Evolutionary conservation across 139 green algal species (phyloP), one percentile per base, ranked within the genome.

Genomic region (Haematococcus lacustris): DNA sequence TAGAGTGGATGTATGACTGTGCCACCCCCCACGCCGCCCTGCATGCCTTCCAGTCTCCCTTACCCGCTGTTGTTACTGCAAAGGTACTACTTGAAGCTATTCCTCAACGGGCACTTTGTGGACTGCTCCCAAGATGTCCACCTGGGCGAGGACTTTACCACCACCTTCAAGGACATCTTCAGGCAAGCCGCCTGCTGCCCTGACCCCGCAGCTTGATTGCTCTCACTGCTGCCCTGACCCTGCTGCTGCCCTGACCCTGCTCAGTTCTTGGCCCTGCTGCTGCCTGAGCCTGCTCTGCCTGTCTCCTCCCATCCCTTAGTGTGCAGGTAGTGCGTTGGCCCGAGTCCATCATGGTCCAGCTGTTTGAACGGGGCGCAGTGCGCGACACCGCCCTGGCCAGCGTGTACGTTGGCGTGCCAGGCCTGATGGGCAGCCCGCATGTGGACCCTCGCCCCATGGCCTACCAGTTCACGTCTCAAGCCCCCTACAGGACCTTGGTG

Each of bases 151-250:
- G 77, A 83, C 64, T 89, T 83, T 57, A 73, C 70, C 21, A 23
- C 70, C 1, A 51, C 82, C n/a, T 82, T 89, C 51, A 86, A 80
- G 37, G 83, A 86, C 39, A 71, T 81, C 3, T 89, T 87, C 78
- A 89, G 80, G 37, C 38, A 35, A n/a, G n/a, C n/a, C n/a, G n/a
- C n/a, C n/a, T n/a, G n/a, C n/a, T n/a, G n/a, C n/a, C n/a, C n/a
- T n/a, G n/a, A n/a, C n/a, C n/a, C n/a, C n/a, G n/a, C n/a, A n/a
- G n/a, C n/a, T n/a, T n/a, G n/a, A n/a, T n/a, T n/a, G n/a, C n/a
- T n/a, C n/a, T n/a, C n/a, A n/a, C n/a, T n/a, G n/a, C n/a, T n/a
- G n/a, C n/a, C n/a, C n/a, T n/a, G n/a, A n/a, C n/a, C n/a, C n/a
- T n/a, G n/a, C n/a, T n/a, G n/a, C n/a, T n/a, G n/a, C n/a, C n/a